Conservation (phyloP, 441 rosid genomes). For the Iberis amara region DNA sequence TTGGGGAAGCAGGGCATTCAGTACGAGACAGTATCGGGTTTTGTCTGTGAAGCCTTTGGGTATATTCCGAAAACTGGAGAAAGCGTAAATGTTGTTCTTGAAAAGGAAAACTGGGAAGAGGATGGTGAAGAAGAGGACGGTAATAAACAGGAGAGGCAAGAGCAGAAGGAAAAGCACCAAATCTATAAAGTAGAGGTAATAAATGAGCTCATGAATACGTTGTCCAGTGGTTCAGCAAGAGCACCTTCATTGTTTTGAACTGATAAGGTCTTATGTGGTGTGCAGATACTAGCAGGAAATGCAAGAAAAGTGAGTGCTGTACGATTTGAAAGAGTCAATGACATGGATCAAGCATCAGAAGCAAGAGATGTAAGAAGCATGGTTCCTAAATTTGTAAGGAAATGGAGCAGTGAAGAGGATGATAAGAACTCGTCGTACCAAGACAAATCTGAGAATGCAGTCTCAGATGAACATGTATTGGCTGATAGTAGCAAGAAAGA, state of each 20-base stretch:
- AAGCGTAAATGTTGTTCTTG: conserved; percentile 69
- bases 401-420: conserved; percentile 63
- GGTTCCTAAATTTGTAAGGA: conserved; percentile 77
- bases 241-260: conserved; percentile 6
- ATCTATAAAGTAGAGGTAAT: conserved; percentile 83
- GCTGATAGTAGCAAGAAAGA: conserved; percentile 42
- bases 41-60: conserved; percentile 94
- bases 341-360: conserved; percentile 43
- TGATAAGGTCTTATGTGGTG: conserved; percentile 17
- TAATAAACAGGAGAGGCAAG: conserved; percentile 67
- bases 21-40: conserved; percentile 97
- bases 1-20: conserved; percentile 70
- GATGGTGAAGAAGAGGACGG: conserved; percentile 46
- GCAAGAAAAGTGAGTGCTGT: conserved; percentile 95
- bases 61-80: conserved; percentile 97
- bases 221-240: neutral
- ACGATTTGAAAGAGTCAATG: conserved; percentile 67
- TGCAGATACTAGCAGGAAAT: conserved; percentile 90
- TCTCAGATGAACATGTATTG: conserved; percentile 42
- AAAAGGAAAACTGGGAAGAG: conserved; percentile 76
- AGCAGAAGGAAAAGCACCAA: conserved; percentile 59
- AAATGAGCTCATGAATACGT: neutral
- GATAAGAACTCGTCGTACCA: conserved; percentile 40
- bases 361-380: conserved; percentile 65
- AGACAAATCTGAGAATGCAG: conserved; percentile 36